Evolutionary conservation across 768 basidiomycete species (phyloP).

Genomic region (Hericium erinaceus): DNA sequence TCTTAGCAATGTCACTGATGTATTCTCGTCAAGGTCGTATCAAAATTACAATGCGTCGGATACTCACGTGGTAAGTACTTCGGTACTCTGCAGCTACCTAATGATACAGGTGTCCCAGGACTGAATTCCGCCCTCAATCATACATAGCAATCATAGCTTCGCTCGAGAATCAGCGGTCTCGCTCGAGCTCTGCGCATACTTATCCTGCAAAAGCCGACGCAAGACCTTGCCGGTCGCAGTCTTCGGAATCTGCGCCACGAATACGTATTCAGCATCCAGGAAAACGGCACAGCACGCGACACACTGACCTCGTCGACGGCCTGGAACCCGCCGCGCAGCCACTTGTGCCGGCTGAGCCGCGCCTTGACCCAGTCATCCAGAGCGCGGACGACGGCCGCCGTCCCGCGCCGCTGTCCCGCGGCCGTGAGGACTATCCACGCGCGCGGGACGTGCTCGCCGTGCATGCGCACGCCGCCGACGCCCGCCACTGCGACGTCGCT

Average conservation of each 20-base stretch:
- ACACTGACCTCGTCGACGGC: constrained; percentile 45
- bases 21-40: not conserved
- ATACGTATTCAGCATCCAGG: not conserved
- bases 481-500: constrained; percentile 65
- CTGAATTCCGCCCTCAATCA: not conserved
- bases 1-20: not conserved
- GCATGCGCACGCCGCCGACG: constrained; percentile 48
- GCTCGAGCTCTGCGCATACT: not conserved
- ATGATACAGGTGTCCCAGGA: no score
- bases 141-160: not conserved
- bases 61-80: no score
- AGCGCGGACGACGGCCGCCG: constrained; percentile 27
- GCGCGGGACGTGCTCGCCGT: constrained; percentile 65
- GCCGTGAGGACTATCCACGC: constrained; percentile 71
- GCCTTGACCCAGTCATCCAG: constrained; percentile 55
- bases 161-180: not conserved
- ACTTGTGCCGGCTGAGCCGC: constrained; percentile 68
- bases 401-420: constrained; percentile 42
- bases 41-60: not conserved
- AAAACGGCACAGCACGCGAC: not conserved
- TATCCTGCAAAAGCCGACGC: constrained; percentile 8
- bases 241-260: constrained; percentile 2
- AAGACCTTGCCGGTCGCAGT: constrained; percentile 8
- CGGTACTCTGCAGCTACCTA: no score
- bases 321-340: constrained; percentile 65